phyloP scores from a whole-genome alignment of 2,329 filamentous ascomycete species.

The Didymella exigua region DNA sequence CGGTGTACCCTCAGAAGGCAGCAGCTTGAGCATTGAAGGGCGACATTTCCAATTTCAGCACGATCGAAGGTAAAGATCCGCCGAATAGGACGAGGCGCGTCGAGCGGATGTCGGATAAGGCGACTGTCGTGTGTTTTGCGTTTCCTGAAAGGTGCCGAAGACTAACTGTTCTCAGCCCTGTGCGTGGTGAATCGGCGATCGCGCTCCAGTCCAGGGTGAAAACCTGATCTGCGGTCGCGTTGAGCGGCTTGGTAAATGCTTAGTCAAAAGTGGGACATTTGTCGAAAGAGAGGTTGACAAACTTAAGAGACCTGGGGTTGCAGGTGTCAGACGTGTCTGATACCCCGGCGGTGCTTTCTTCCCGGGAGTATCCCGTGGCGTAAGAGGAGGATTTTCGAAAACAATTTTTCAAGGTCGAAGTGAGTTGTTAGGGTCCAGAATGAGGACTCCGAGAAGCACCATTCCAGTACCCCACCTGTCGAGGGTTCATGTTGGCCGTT shows the following conservation, averaged over 20 bases:
- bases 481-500: neutral
- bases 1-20: neutral
- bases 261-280: constrained; percentile 17
- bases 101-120: neutral
- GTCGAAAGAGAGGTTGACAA: neutral
- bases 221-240: constrained; percentile 10
- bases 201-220: constrained; percentile 18
- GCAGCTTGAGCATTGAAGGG: neutral
- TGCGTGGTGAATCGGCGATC: constrained; percentile 21
- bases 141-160: neutral
- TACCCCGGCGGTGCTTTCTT: constrained; percentile 12
- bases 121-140: neutral
- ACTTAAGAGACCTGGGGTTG: constrained; percentile 3
- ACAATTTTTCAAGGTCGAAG: neutral
- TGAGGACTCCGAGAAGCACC: neutral
- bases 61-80: too few species aligned
- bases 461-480: neutral
- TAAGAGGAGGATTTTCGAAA: constrained; percentile 1
- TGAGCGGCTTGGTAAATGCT: constrained; percentile 12
- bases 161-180: constrained; percentile 5
- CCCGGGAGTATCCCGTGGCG: constrained; percentile 6
- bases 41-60: neutral
- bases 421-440: neutral
- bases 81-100: neutral
- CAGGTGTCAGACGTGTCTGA: constrained; percentile 2